Evolutionary conservation across 345 rosid genomes (phyloP), one percentile per base, ranked within the genome.

Genomic region (Linum tenue): DNA sequence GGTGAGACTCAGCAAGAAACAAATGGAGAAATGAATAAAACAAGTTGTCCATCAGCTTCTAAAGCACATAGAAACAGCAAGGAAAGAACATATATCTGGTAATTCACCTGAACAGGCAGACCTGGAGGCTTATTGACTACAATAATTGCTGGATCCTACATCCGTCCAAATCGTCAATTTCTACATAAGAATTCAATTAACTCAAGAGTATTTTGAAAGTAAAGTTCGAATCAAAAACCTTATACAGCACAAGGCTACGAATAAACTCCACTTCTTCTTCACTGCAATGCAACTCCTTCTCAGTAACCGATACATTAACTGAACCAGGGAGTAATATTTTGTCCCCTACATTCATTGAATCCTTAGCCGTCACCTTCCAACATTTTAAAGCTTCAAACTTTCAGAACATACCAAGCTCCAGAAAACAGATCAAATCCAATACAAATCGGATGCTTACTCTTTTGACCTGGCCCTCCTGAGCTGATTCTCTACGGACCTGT

Each of bases 91-190:
- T 60, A 62, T 5, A 58, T 48, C 37, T 36, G 37, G 50, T 37
- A 63, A 58, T 75, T 76, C 69, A 90, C 97, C 82, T 94, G 97
- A 76, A 90, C 99, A 56, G 97, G 88, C 86, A 94, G 59, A 72
- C 99, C 92, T 2, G 86, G 90, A 63, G 99, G 97, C 60, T 90
- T 94, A 71, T 94, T 88, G 74, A 94, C 57, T 56, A 82, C 92
- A 68, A 94, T 78, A 74, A 90, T 85, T 37, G 88, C 76, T 2
- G 85, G 66, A 77, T 94, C 99, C 99, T 90, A 77, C 59, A 17
- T 73, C 65, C 10, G 71, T 70, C 68, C 44, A 65, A 14, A 3
- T 62, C 11, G 53, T 64, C 63, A 67, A 65, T 66, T 3, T 66
- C 67, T 48, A 42, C 3, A 37, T 60, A 73, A 5, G 4, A 7